Conservation (phyloP, 352 stramenopile genomes). For the Pythium volutum region DNA sequence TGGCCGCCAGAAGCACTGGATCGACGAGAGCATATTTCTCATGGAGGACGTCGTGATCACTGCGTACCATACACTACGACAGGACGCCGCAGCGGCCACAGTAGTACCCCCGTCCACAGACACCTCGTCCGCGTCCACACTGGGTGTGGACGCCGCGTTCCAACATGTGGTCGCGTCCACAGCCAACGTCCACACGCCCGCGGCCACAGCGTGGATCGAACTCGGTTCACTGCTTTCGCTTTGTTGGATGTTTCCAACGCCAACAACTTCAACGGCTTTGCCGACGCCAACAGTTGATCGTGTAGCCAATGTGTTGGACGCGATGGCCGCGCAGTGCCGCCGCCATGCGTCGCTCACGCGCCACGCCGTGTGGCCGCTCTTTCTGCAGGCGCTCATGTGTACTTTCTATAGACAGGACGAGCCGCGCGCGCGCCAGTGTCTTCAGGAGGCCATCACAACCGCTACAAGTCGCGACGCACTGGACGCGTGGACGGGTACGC, state of each 20-base stretch:
- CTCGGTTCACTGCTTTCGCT: conserved; percentile 30
- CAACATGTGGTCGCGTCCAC: conserved; percentile 23
- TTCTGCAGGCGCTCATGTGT: conserved; percentile 40
- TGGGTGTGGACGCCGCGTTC: conserved; percentile 9
- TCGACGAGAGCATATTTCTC: conserved; percentile 6
- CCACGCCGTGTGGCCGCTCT: conserved; percentile 31
- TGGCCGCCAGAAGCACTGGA: not conserved
- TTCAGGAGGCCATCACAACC: conserved; percentile 23
- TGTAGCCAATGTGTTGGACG: conserved; percentile 26
- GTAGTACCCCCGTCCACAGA: not conserved
- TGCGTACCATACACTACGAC: conserved; percentile 4
- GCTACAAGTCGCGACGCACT: not conserved
- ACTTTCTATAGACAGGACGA: conserved; percentile 29
- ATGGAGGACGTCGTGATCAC: conserved; percentile 17
- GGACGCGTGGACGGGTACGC: conserved; percentile 10
- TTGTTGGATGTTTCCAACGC: conserved; percentile 32
- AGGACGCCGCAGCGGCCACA: not conserved
- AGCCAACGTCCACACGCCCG: not conserved
- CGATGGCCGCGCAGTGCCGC: conserved; percentile 19
- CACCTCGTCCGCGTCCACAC: not conserved
- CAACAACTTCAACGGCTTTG: not conserved
- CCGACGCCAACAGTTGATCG: conserved; percentile 2
- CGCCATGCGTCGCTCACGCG: conserved; percentile 6
- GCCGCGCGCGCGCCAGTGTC: conserved; percentile 28
- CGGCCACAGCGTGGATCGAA: conserved; percentile 19